These are phyloP conservation scores for Excoecaria agallocha DNA, from an alignment of 345 rosid genomes.

Conservation along the genomic window DNA sequence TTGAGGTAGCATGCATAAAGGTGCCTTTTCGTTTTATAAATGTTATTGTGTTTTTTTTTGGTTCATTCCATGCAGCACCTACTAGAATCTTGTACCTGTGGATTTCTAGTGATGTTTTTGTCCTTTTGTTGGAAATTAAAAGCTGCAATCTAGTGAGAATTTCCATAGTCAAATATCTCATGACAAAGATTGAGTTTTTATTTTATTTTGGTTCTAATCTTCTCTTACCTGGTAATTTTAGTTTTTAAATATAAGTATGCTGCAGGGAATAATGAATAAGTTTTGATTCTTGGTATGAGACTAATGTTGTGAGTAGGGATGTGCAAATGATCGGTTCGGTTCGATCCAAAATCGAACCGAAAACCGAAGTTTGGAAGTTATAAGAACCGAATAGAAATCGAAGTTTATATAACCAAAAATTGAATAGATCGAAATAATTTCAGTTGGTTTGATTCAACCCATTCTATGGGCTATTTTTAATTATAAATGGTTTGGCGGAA, in stretches of 20 bases:
- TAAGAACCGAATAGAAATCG: too few relatives aligned
- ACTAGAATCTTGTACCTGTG: not conserved
- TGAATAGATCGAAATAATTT: too few relatives aligned
- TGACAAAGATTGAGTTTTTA: not conserved
- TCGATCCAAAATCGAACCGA: too few relatives aligned
- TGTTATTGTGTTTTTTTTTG: not conserved
- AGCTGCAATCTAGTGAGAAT: not conserved
- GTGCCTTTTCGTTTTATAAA: constrained; percentile 1
- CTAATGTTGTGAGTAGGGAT: not conserved
- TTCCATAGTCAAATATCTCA: not conserved
- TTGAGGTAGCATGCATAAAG: constrained; percentile 25
- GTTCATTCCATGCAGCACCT: not conserved
- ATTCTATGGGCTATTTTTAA: too few relatives aligned
- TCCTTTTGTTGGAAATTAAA: not conserved
- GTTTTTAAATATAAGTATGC: not conserved
- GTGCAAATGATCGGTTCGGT: too few relatives aligned
- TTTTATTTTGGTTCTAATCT: not conserved
- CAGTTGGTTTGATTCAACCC: too few relatives aligned
- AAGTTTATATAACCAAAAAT: too few relatives aligned
- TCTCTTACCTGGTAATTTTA: not conserved
- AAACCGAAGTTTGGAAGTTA: too few relatives aligned
- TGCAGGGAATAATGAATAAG: not conserved
- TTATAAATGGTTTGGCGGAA: not conserved
- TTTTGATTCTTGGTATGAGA: not conserved
- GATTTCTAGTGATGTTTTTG: not conserved